A percentile compares a stretch with the other conserved stretches of the same genome.
Evolutionary conservation across 2,329 filamentous ascomycete species (phyloP).

Genomic region (Penicillium oxalicum): DNA sequence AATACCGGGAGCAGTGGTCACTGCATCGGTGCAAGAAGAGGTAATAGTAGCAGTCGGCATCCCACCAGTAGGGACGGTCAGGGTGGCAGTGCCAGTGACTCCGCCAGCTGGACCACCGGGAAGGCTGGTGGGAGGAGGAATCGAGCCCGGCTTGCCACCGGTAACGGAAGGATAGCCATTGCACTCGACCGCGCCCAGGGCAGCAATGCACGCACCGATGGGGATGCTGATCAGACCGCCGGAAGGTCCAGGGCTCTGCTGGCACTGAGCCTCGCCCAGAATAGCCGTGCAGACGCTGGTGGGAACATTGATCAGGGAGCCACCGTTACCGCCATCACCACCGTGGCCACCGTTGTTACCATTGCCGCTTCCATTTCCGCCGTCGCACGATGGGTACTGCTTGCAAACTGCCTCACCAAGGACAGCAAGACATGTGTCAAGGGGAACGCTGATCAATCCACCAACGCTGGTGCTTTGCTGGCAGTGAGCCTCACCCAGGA

Average conservation of each 20-base stretch:
- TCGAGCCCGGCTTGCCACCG: background rate
- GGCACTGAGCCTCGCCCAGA: constrained; percentile 23
- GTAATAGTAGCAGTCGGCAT: background rate
- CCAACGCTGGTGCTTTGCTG: constrained; percentile 12
- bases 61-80: background rate
- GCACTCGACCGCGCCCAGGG: constrained; percentile 23
- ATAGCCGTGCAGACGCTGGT: constrained; percentile 25
- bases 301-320: constrained; percentile 24
- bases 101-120: constrained; percentile 2
- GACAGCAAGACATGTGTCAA: constrained; percentile 18
- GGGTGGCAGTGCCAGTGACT: background rate
- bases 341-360: too few species aligned
- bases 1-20: background rate
- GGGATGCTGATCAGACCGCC: constrained; percentile 24
- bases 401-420: background rate
- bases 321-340: background rate
- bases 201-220: constrained; percentile 23
- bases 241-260: constrained; percentile 12
- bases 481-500: constrained; percentile 23
- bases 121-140: background rate
- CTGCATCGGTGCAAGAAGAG: constrained; percentile 3
- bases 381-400: constrained; percentile 6
- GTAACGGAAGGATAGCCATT: constrained; percentile 10
- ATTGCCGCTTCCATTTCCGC: too few species aligned
- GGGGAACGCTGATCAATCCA: constrained; percentile 23